A percentile compares a stretch with the other conserved stretches of the same genome.
These are phyloP conservation scores for Fusarium piperis DNA, from an alignment of 2,329 filamentous ascomycete genomes.

Conservation along the genomic window DNA sequence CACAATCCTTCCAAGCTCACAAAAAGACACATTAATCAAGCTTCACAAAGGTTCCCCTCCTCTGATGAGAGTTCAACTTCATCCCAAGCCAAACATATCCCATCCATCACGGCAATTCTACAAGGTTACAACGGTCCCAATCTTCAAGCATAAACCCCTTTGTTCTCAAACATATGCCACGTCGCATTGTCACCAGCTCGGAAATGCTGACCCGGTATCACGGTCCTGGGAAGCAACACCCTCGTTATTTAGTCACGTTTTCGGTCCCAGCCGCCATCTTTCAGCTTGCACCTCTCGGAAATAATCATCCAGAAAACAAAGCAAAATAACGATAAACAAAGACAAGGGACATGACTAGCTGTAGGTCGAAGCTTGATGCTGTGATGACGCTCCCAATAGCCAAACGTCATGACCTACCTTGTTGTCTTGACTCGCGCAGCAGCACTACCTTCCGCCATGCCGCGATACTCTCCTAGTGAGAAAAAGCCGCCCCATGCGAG, in stretches of 20 bases:
- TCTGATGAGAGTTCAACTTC: neutral
- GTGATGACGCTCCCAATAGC: constrained; percentile 13
- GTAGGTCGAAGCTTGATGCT: neutral
- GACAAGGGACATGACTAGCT: constrained; percentile 4
- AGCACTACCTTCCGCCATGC: neutral
- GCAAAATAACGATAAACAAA: neutral
- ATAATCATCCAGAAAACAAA: neutral
- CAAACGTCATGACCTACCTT: neutral
- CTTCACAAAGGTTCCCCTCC: neutral
- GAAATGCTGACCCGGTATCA: neutral
- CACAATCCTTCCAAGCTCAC: neutral
- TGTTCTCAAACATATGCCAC: neutral
- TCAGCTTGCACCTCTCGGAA: neutral
- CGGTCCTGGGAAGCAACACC: neutral
- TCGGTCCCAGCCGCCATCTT: neutral
- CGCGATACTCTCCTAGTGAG: constrained; percentile 1
- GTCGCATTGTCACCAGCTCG: neutral
- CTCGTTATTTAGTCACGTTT: neutral
- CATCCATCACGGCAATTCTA: neutral
- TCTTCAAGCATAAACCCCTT: neutral
- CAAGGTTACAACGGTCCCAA: neutral
- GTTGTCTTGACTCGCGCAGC: constrained; percentile 20
- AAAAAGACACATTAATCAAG: neutral
- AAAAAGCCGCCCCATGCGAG: neutral
- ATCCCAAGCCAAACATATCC: neutral